Evolutionary conservation across 768 basidiomycete species (phyloP).

Genomic region (Boletellus ananas): DNA sequence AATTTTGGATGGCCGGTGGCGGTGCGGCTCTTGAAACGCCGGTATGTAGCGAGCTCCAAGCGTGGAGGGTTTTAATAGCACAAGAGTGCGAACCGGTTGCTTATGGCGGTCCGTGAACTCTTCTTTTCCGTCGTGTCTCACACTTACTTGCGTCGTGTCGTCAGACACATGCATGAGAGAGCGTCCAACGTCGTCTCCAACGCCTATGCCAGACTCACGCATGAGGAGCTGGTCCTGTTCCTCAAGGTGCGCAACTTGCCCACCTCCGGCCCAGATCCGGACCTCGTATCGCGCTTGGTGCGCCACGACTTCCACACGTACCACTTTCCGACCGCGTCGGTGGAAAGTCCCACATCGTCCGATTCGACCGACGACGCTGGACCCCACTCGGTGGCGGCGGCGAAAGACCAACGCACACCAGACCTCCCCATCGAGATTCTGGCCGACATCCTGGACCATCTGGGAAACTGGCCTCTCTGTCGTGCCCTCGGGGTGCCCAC

Average conservation of each 20-base stretch:
- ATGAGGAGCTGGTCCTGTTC: constrained; percentile 69
- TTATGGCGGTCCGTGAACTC: constrained; percentile 40
- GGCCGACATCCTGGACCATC: constrained; percentile 70
- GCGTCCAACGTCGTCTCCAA: constrained; percentile 47
- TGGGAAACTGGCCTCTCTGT: constrained; percentile 83
- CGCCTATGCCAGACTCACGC: constrained; percentile 67
- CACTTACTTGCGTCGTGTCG: constrained; percentile 22
- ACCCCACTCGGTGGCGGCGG: constrained; percentile 27
- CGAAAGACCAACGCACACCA: constrained; percentile 34
- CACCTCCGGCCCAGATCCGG: constrained; percentile 54
- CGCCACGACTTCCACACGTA: constrained; percentile 76
- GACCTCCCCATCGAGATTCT: constrained; percentile 76
- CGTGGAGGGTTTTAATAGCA: too few relatives aligned
- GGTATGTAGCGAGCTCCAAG: too few relatives aligned
- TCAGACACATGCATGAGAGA: constrained; percentile 29
- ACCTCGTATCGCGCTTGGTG: constrained; percentile 68
- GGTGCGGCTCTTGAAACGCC: too few relatives aligned
- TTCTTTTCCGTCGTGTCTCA: constrained; percentile 7
- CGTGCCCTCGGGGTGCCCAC: constrained; percentile 75
- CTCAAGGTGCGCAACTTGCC: constrained; percentile 71
- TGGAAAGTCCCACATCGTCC: constrained; percentile 27
- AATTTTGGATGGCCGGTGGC: too few relatives aligned
- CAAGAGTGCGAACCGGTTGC: not conserved
- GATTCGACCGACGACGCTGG: constrained; percentile 17
- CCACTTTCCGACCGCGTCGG: constrained; percentile 42